phyloP scores from a whole-genome alignment of 179 eudicot species.

The Dionaea muscipula region DNA sequence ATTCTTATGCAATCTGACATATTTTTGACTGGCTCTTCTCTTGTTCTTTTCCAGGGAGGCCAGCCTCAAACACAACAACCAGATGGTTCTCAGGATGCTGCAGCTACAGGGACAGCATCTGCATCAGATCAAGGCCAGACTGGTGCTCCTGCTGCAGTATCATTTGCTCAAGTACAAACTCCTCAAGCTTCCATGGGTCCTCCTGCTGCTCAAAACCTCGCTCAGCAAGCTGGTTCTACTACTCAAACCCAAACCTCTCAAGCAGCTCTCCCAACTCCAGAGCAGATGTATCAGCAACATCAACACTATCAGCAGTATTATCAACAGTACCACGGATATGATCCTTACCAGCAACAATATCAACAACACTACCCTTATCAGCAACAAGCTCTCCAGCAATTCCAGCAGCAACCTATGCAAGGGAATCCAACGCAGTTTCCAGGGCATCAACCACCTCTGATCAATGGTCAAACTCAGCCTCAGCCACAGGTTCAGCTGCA shows the following conservation, averaged over 20 bases:
- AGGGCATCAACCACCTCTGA: conserved; percentile 35
- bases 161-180: conserved; percentile 40
- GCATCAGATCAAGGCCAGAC: conserved; percentile 31
- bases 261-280: conserved; percentile 46
- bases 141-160: conserved; percentile 24
- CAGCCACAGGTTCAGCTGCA: too few species aligned
- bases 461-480: conserved; percentile 22
- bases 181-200: conserved; percentile 26
- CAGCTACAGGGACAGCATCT: too few species aligned
- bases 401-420: conserved; percentile 41
- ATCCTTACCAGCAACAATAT: conserved; percentile 74
- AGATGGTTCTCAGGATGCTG: conserved; percentile 24
- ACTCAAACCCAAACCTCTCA: conserved; percentile 43
- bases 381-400: conserved; percentile 44
- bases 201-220: conserved; percentile 33
- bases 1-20: neutral
- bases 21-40: conserved; percentile 1
- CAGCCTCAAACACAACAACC: conserved; percentile 46
- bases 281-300: conserved; percentile 77
- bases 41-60: conserved; percentile 37
- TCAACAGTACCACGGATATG: conserved; percentile 85
- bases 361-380: conserved; percentile 63
- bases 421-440: conserved; percentile 20
- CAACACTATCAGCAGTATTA: conserved; percentile 65
- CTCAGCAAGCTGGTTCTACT: conserved; percentile 27